A percentile compares a stretch with the other conserved stretches of the same genome.
Conservation (phyloP, 108 stramenopile species). For the Bacterosira constricta region DNA sequence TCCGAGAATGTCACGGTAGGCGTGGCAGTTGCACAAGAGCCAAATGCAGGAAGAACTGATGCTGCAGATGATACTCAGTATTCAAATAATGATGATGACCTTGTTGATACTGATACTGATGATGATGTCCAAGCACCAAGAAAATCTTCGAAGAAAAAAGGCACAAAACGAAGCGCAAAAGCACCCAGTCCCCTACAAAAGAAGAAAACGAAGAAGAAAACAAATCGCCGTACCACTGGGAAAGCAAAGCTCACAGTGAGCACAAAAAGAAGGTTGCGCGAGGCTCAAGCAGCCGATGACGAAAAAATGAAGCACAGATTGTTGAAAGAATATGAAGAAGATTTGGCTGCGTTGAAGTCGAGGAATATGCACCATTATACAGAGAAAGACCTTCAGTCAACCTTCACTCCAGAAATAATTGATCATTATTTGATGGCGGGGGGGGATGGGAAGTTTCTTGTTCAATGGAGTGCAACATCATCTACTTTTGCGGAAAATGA, state of each 20-base stretch:
- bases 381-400: conserved; percentile 15
- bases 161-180: neutral
- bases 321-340: conserved; percentile 1
- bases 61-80: no score
- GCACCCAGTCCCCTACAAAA: no score
- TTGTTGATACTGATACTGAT: neutral
- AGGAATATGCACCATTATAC: neutral
- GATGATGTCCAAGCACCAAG: neutral
- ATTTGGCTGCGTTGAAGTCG: neutral
- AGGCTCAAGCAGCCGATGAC: neutral
- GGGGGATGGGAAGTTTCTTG: conserved; percentile 12
- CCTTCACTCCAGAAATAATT: conserved; percentile 26
- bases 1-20: no score
- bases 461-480: conserved; percentile 14
- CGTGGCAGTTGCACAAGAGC: no score
- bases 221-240: neutral
- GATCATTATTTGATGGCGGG: conserved; percentile 21
- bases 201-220: neutral
- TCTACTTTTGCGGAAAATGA: neutral
- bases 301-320: conserved; percentile 2
- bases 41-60: no score
- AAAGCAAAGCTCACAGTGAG: neutral
- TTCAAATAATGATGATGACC: no score
- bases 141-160: neutral
- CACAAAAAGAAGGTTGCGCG: neutral